These are phyloP conservation scores for Leishmania major DNA, from an alignment of 208 protist species.

Conservation along the genomic window DNA sequence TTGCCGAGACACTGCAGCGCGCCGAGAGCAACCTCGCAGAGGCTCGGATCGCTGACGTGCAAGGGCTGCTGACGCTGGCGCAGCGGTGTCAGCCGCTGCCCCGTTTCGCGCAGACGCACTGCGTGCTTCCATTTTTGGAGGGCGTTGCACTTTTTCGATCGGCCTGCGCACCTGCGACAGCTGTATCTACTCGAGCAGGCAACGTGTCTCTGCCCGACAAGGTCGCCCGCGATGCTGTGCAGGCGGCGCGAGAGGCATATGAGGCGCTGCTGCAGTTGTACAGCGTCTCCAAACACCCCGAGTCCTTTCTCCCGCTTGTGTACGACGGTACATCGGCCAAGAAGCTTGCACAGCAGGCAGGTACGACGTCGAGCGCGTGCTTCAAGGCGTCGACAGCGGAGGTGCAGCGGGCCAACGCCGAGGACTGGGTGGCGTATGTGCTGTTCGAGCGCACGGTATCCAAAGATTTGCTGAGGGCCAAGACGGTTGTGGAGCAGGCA, in stretches of 20 bases:
- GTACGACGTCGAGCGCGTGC: not conserved
- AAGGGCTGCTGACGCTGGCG: slow-evolving; percentile 26
- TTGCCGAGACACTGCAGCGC: slow-evolving; percentile 15
- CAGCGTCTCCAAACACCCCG: slow-evolving; percentile 40
- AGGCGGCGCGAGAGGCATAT: slow-evolving; percentile 59
- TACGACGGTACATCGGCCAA: slow-evolving; percentile 29
- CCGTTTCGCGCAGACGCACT: slow-evolving; percentile 40
- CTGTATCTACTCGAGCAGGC: not conserved
- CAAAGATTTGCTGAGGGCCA: slow-evolving; percentile 60
- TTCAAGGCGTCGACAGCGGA: slow-evolving; percentile 23
- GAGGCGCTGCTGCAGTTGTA: slow-evolving; percentile 65
- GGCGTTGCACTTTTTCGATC: slow-evolving; percentile 44
- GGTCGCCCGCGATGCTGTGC: slow-evolving; percentile 11
- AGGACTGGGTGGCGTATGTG: slow-evolving; percentile 70
- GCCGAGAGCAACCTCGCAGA: slow-evolving; percentile 15
- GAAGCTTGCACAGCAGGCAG: slow-evolving; percentile 1
- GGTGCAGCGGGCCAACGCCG: slow-evolving; percentile 47
- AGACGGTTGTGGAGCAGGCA: slow-evolving; percentile 56
- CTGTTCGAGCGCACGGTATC: slow-evolving; percentile 72
- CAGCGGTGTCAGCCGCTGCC: slow-evolving; percentile 60
- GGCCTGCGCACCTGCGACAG: not conserved
- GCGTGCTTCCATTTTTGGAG: slow-evolving; percentile 65
- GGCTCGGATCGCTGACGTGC: slow-evolving; percentile 44
- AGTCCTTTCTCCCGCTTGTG: slow-evolving; percentile 51
- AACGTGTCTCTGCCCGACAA: too few relatives aligned